Evolutionary conservation across 441 rosid species (phyloP), one percentile per base, ranked within the genome.

Genomic region (Gossypium schwendimanii): DNA sequence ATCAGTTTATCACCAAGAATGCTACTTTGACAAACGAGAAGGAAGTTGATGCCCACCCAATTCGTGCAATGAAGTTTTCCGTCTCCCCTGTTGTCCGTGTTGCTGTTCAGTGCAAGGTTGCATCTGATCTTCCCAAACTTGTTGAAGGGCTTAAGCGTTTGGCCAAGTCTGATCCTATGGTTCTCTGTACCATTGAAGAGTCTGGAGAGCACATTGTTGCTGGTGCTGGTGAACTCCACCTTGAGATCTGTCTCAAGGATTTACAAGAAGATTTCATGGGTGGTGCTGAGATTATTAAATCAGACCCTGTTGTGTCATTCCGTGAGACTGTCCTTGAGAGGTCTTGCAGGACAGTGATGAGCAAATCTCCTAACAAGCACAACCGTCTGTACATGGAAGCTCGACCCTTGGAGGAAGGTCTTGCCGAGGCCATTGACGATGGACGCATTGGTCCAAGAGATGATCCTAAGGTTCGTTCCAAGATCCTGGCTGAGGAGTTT

Each of bases 311-410:
- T 44, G 76, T 73, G 31, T 73, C 76, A 3, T 73, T 73, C 71
- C 76, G 71, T n/a, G 76, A 73, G 71, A 73, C 76, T 9, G 76
- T 73, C 17, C 71, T 73, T n/a, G 76, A 73, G 76, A 73, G 71
- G 71, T 73, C 76, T 15, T 36, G 63, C 55, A 15, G 76, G 10
- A 64, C 64, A 8, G 76, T 73, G 63, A 73, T 73, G 76, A 73
- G 76, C 57, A 73, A 73, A 14, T 73, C 76, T 52, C 76, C 76
- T n/a, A 73, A 73, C 63, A 73, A 73, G 70, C 76, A 73, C 76
- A 73, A 73, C 47, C 76, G 76, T 39, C 54, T 73, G 31, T 73
- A 73, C 76, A 73, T 73, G 76, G 76, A 73, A 55, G 76, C 76
- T 6, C 54, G 76, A 2, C 76, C 76, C 18, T 2, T 64, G 71